These are phyloP conservation scores for Xylaria sp. DNA, from an alignment of 2,329 filamentous ascomycete species.

Conservation along the genomic window DNA sequence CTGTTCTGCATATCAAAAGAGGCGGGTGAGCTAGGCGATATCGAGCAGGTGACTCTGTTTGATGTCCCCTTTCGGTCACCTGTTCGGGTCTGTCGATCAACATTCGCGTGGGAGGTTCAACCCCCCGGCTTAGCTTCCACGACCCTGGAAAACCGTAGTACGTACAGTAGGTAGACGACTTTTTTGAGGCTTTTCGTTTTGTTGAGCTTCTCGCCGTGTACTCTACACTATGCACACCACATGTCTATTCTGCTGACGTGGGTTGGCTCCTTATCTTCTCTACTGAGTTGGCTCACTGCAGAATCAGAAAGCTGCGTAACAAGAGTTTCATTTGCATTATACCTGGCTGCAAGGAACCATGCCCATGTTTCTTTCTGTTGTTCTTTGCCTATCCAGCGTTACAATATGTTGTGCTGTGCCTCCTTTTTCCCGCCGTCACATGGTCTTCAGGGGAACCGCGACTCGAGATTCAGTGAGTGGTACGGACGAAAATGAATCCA, in stretches of 20 bases:
- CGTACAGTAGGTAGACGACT: neutral
- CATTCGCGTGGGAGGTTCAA: constrained; percentile 15
- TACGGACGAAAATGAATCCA: constrained; percentile 21
- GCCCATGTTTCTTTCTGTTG: neutral
- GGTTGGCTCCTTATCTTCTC: neutral
- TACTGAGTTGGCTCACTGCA: neutral
- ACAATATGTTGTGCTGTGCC: constrained; percentile 9
- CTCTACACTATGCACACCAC: neutral
- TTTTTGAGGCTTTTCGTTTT: neutral
- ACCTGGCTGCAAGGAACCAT: constrained; percentile 2
- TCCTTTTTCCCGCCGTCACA: constrained; percentile 14
- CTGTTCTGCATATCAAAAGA: neutral
- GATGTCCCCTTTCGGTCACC: neutral
- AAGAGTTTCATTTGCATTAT: neutral
- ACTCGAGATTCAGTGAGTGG: constrained; percentile 5
- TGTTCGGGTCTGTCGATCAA: neutral
- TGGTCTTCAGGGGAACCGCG: constrained; percentile 12
- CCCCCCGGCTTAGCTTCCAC: constrained; percentile 1
- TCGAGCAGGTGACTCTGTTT: constrained; percentile 28
- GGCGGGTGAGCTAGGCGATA: constrained; percentile 20
- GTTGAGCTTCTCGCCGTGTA: neutral
- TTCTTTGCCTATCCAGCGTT: constrained; percentile 2
- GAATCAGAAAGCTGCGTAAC: constrained; percentile 7
- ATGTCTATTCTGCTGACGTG: constrained; percentile 5
- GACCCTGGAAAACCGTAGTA: neutral